Evolutionary conservation across 805 yeast species (phyloP).

Genomic region (Yarrowia sp.): DNA sequence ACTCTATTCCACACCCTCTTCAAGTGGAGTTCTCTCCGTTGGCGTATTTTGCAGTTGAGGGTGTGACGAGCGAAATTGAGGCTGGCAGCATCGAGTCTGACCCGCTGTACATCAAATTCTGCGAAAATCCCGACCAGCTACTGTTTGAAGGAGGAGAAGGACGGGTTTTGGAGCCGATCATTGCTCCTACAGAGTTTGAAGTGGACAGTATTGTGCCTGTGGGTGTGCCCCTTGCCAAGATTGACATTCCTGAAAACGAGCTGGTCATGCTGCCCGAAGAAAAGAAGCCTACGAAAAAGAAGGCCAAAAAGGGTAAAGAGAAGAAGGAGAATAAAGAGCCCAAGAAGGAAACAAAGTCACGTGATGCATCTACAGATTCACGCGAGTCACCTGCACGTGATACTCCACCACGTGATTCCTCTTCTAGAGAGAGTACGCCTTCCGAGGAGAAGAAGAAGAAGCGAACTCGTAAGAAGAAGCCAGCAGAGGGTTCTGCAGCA

Average conservation of each 20-base stretch:
- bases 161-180: background rate
- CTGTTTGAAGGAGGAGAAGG: constrained; percentile 8
- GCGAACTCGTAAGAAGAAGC: constrained; percentile 11
- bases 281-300: constrained; percentile 8
- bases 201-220: constrained; percentile 4
- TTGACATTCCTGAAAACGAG: constrained; percentile 17
- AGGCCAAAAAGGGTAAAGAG: background rate
- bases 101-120: constrained; percentile 7
- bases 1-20: background rate
- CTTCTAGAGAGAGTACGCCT: background rate
- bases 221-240: constrained; percentile 12
- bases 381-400: background rate
- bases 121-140: constrained; percentile 14
- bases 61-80: background rate
- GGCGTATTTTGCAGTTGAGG: background rate
- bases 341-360: background rate
- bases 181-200: constrained; percentile 10
- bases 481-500: background rate
- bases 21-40: constrained; percentile 19
- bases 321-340: background rate
- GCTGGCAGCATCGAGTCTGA: constrained; percentile 7
- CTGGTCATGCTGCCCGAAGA: background rate
- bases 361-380: no score
- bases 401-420: background rate
- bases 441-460: constrained; percentile 16